Evolutionary conservation across 2,329 filamentous ascomycete genomes (phyloP).

Genomic region (Lanzia echinophila): DNA sequence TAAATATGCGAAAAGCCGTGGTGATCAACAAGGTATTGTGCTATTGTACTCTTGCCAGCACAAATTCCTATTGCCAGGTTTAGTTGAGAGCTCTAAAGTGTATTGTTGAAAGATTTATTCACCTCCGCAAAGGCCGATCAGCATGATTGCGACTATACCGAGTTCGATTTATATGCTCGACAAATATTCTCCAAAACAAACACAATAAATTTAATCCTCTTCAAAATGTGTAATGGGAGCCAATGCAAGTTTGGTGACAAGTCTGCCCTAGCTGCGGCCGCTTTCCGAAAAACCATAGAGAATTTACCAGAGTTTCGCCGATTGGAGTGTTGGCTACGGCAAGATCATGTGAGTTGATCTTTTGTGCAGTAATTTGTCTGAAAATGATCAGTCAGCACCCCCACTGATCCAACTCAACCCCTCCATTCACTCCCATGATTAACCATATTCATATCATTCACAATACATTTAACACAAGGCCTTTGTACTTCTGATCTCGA

Average conservation of each 20-base stretch:
- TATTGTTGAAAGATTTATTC: conserved; percentile 1
- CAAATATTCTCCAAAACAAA: background rate
- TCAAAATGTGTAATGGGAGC: background rate
- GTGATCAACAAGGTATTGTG: conserved; percentile 76
- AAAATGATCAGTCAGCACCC: too few relatives aligned
- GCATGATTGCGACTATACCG: conserved; percentile 45
- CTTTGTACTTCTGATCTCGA: too few relatives aligned
- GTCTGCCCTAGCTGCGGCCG: background rate
- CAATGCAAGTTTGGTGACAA: background rate
- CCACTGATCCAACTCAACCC: background rate
- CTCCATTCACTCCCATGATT: background rate
- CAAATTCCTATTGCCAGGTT: conserved; percentile 64
- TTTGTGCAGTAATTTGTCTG: background rate
- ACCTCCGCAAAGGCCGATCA: conserved; percentile 73
- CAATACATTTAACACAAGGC: too few relatives aligned
- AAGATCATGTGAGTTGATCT: conserved; percentile 5
- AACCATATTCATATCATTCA: too few relatives aligned
- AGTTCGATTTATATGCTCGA: background rate
- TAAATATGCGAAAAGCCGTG: conserved; percentile 74
- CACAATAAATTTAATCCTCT: background rate
- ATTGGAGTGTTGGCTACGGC: background rate
- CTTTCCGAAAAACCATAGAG: background rate
- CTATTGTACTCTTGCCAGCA: conserved; percentile 85
- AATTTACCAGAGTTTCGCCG: conserved; percentile 3
- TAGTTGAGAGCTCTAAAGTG: background rate